A percentile compares a stretch with the other conserved stretches of the same genome.
These are phyloP conservation scores for Fusarium albosuccineum DNA, from an alignment of 2,329 filamentous ascomycete genomes.

Conservation along the genomic window DNA sequence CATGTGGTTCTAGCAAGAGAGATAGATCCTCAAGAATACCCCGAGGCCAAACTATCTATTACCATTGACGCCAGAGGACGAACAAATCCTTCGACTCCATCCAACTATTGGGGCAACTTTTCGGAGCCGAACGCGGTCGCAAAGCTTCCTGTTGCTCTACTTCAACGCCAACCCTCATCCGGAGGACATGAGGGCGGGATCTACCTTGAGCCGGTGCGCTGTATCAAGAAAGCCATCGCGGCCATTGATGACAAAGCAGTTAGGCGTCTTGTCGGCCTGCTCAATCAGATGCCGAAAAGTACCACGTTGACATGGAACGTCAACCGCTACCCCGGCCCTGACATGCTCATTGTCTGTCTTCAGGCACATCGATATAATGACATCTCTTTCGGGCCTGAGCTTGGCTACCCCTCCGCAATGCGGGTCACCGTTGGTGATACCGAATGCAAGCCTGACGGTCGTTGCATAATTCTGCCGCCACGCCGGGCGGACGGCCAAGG, in stretches of 20 bases:
- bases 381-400: conserved; percentile 9
- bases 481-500: neutral
- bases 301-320: conserved; percentile 22
- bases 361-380: conserved; percentile 15
- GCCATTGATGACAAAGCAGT: conserved; percentile 15
- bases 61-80: conserved; percentile 13
- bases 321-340: conserved; percentile 17
- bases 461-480: conserved; percentile 13
- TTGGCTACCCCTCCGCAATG: conserved; percentile 9
- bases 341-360: conserved; percentile 26
- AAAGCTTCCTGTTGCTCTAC: neutral
- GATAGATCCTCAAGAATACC: conserved; percentile 6
- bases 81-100: conserved; percentile 1
- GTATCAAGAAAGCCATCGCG: conserved; percentile 11
- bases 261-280: conserved; percentile 19
- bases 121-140: conserved; percentile 20
- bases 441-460: conserved; percentile 18
- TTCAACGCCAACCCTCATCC: neutral
- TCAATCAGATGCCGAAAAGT: conserved; percentile 24
- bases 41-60: conserved; percentile 15
- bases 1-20: conserved; percentile 8
- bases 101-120: conserved; percentile 21
- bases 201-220: conserved; percentile 2
- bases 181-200: neutral
- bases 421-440: conserved; percentile 13